phyloP scores from a whole-genome alignment of 2,329 filamentous ascomycete species.

The Ophiostoma australiae region DNA sequence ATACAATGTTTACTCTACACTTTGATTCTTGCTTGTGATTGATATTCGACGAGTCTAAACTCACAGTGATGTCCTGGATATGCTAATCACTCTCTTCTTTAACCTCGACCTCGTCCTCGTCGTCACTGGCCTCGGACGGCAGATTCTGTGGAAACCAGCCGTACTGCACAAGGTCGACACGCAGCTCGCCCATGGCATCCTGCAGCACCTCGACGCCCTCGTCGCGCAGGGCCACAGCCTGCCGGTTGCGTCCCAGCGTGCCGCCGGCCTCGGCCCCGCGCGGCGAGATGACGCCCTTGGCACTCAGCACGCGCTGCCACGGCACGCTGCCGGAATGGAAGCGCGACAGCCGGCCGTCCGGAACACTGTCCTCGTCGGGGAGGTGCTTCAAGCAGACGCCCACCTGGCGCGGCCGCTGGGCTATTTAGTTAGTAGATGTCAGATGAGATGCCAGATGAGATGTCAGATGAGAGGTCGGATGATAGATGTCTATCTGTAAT shows the following conservation, averaged over 20 bases:
- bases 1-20: slow-evolving; percentile 5
- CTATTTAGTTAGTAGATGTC: slow-evolving; percentile 37
- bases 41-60: neutral
- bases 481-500: neutral
- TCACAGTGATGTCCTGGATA: neutral
- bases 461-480: too few species aligned
- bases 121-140: slow-evolving; percentile 40
- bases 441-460: slow-evolving; percentile 32
- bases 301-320: slow-evolving; percentile 90
- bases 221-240: slow-evolving; percentile 46
- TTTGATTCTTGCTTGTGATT: neutral
- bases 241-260: slow-evolving; percentile 35
- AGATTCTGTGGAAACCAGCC: slow-evolving; percentile 53
- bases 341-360: slow-evolving; percentile 45
- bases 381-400: slow-evolving; percentile 87
- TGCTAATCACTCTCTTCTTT: slow-evolving; percentile 3
- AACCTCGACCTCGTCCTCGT: neutral
- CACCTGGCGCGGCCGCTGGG: slow-evolving; percentile 74
- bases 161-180: slow-evolving; percentile 47
- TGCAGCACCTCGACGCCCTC: slow-evolving; percentile 51
- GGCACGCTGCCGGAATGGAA: slow-evolving; percentile 79
- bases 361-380: slow-evolving; percentile 29
- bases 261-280: slow-evolving; percentile 38
- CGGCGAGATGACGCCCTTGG: slow-evolving; percentile 79
- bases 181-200: slow-evolving; percentile 48